These are phyloP conservation scores for Cyberlindnera nakhonratchasimensis DNA, from an alignment of 805 yeast genomes.

Conservation along the genomic window DNA sequence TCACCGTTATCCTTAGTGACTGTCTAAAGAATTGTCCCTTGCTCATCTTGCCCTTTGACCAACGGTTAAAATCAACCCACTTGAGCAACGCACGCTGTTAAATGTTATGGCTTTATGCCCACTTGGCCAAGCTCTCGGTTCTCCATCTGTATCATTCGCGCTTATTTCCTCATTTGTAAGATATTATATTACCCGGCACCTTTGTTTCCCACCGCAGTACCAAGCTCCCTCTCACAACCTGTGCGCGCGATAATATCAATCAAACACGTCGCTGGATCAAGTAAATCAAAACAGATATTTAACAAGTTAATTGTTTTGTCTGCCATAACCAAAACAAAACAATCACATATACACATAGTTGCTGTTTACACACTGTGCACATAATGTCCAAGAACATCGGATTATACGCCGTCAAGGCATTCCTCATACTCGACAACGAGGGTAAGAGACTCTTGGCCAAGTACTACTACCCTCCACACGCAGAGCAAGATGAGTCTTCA, in stretches of 20 bases:
- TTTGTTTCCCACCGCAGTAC: too few species aligned
- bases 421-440: conserved; percentile 73
- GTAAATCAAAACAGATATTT: not conserved
- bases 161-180: conserved; percentile 1
- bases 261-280: conserved; percentile 12
- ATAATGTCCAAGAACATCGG: conserved; percentile 50
- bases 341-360: not conserved
- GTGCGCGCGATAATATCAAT: not conserved
- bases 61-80: too few species aligned
- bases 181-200: not conserved
- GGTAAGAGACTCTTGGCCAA: conserved; percentile 82
- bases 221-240: conserved; percentile 2
- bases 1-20: conserved; percentile 45
- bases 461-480: conserved; percentile 64
- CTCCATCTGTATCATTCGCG: too few species aligned
- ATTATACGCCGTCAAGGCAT: conserved; percentile 78
- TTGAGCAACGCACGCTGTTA: too few species aligned
- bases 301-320: too few species aligned
- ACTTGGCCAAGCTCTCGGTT: too few species aligned
- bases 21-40: conserved; percentile 42
- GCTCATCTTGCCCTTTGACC: conserved; percentile 16
- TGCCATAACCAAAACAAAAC: not conserved
- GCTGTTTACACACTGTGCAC: too few species aligned
- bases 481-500: conserved; percentile 28
- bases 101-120: too few species aligned